Percentiles rank a stretch among this genome's conserved stretches.
Conservation (phyloP, 23 red algal species). For the Gracilaria caudata region DNA sequence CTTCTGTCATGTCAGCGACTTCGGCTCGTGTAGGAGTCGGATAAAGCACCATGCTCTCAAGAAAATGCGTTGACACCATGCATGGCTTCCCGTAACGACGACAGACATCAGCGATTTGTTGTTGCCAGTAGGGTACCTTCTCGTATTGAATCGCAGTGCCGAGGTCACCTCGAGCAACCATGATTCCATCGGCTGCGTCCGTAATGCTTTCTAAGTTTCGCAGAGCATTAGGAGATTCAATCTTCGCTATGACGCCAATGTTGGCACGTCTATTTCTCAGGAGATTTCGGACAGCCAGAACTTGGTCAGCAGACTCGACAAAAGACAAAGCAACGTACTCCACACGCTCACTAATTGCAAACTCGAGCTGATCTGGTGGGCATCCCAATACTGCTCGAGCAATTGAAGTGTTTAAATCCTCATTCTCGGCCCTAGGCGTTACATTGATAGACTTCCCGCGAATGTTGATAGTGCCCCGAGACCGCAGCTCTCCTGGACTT, state of each 20-base stretch:
- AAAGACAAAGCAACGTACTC: conserved; percentile 98
- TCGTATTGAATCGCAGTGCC: conserved; percentile 91
- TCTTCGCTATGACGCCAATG: conserved; percentile 92
- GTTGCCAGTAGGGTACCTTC: conserved; percentile 93
- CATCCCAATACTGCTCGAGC: conserved; percentile 69
- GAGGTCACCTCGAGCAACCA: conserved; percentile 98
- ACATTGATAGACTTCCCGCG: conserved; percentile 90
- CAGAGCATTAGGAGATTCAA: conserved; percentile 91
- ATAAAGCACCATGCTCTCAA: conserved; percentile 97
- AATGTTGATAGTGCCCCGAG: conserved; percentile 78
- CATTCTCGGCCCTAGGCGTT: conserved; percentile 50
- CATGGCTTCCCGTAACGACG: conserved; percentile 86
- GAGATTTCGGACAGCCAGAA: conserved; percentile 66
- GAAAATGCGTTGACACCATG: conserved; percentile 96
- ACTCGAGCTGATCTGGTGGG: conserved; percentile 84
- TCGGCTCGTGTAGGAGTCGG: conserved; percentile 98
- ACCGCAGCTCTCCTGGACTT: conserved; percentile 77
- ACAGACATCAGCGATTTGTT: conserved; percentile 81
- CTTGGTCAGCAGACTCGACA: conserved; percentile 84
- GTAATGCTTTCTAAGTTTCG: conserved; percentile 82
- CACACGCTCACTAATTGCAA: conserved; percentile 92
- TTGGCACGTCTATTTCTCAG: conserved; percentile 77
- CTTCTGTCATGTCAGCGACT: conserved; percentile 98
- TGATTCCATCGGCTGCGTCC: conserved; percentile 85
- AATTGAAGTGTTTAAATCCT: conserved; percentile 76